Base-by-base conservation (phyloP, 2,329 filamentous ascomycete genomes). In the Elsinoe ampelina region DNA sequence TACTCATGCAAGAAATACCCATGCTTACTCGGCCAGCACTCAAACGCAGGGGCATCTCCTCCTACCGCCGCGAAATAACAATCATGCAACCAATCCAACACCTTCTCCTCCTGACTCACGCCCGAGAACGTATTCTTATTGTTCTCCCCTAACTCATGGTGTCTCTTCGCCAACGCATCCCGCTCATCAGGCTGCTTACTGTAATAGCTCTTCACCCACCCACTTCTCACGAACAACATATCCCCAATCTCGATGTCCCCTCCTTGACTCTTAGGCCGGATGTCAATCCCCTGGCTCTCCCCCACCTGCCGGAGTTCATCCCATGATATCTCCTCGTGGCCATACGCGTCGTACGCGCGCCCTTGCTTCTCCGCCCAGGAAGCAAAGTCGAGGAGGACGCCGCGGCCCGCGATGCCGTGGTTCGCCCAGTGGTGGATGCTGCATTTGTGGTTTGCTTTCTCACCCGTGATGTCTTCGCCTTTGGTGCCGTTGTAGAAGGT, bases 21-120 rank as follows among this genome's bases (percentile, higher is more conserved):
- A 17, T 48, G 26, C 20, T 26, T 41, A 80, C 1, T 78, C 20
- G 59, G 58, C 59, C 58, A 61, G 17, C 51, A 76, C 70, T 89
- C 85, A 60, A 88, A 86, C 0, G 78, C 74, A 17, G 78, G 80
- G 11, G 77, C 72, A 65, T 89, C 85, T 0, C 82, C 81, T 0
- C 78, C 82, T 1, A 85, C 83, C 0, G 80, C 81, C 0, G 84
- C 75, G 62, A 89, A 87, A 17, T 61, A 58, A 68, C 70, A 2
- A 68, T 69, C 20, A 61, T 62, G 57, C 15, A 60, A 12, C 84
- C 84, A 89, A 56, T 80, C 77, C 6, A 81, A 71, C 3, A 83
- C 77, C 43, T 77, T 77, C 48, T 80, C 70, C 51, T 80, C 77
- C 61, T 80, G 78, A 47, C 73, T 73, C 2, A 82, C 57, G 0